A percentile compares a stretch with the other conserved stretches of the same genome.
Conservation (phyloP, 2,329 filamentous ascomycete species). For the Cryphonectria parasitica region DNA sequence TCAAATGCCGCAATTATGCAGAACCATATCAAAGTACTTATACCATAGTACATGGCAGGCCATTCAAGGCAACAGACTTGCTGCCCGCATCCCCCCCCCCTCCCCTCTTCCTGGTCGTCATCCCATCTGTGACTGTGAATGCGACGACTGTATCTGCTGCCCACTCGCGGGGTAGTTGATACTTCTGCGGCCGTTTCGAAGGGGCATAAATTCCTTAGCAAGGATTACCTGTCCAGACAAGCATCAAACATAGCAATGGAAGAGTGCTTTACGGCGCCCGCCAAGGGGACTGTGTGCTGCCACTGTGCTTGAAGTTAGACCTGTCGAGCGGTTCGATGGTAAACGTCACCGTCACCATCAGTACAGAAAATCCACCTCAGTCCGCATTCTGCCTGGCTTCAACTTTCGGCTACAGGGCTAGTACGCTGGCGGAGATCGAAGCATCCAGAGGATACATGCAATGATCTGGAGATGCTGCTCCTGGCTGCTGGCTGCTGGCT, state of each 20-base stretch:
- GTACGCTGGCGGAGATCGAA: not conserved
- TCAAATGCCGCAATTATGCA: conserved; percentile 1
- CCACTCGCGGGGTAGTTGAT: conserved; percentile 33
- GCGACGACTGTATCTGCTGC: conserved; percentile 12
- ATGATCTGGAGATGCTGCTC: not conserved
- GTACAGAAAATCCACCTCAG: not conserved
- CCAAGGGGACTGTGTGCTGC: conserved; percentile 26
- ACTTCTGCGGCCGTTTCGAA: conserved; percentile 42
- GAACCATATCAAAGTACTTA: conserved; percentile 5
- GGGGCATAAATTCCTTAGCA: conserved; percentile 45
- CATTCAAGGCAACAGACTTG: not conserved
- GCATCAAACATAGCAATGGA: conserved; percentile 47
- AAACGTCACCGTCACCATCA: conserved; percentile 4
- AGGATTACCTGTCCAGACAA: conserved; percentile 47
- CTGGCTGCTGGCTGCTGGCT: not conserved
- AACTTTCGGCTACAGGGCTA: not conserved
- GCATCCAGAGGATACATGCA: not conserved
- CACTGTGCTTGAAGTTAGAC: not conserved
- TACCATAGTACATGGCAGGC: not conserved
- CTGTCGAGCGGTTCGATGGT: conserved; percentile 8
- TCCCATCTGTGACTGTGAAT: conserved; percentile 14
- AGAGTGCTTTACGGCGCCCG: conserved; percentile 29
- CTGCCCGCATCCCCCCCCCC: not conserved
- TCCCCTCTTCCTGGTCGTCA: conserved; percentile 9
- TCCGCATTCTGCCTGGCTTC: conserved; percentile 1